Conservation (phyloP, 176 grass and related monocot genomes). For the Hsuehochloa calcarea region DNA sequence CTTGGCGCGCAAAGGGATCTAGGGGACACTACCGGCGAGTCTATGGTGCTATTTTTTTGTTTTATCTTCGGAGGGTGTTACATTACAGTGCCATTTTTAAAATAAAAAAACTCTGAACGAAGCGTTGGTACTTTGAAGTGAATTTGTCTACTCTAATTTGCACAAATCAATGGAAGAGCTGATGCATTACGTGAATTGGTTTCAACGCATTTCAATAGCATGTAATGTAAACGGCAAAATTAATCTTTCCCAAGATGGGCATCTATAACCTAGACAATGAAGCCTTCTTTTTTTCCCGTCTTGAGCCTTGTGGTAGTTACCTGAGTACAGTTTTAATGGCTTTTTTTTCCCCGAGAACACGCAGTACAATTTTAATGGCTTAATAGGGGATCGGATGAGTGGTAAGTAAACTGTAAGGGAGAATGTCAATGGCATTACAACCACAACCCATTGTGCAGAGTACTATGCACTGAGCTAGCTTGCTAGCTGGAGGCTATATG, state of each 20-base stretch:
- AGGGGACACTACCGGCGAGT: too few species aligned
- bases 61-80: too few species aligned
- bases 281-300: neutral
- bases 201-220: neutral
- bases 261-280: neutral
- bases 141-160: neutral
- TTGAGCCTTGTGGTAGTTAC: neutral
- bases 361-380: neutral
- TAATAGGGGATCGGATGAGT: neutral
- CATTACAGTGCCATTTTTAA: too few species aligned
- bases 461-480: neutral
- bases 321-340: neutral
- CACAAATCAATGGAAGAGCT: neutral
- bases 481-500: neutral
- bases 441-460: neutral
- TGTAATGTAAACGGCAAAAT: neutral
- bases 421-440: neutral
- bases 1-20: too few species aligned
- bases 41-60: too few species aligned
- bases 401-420: slow-evolving; percentile 11
- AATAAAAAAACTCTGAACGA: too few species aligned
- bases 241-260: neutral
- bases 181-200: neutral
- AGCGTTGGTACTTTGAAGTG: neutral
- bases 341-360: too few species aligned